Evolutionary conservation across 495 filamentous ascomycete genomes (phyloP), one percentile per base, ranked within the genome.

Genomic region (Extremus antarcticus): DNA sequence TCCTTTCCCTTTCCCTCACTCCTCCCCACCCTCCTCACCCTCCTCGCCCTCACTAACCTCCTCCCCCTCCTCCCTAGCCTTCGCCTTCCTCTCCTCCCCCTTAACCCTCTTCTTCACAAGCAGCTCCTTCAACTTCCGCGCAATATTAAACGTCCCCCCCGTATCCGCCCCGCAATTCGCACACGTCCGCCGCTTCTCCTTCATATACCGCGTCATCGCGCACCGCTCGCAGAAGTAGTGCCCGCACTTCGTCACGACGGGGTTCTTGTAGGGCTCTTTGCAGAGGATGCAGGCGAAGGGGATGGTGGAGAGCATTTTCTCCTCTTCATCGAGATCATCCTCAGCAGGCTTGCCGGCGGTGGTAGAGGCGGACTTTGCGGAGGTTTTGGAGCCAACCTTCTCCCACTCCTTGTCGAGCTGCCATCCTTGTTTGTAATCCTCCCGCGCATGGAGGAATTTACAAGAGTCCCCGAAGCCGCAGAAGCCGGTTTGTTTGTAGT

Each of bases 261-360:
- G 90, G 47, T 80, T 73, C 60, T 82, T 84, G 68, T 98, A 98
- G 9, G 82, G 70, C 41, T 80, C 80, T 63, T 81, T 81, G 74
- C 92, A 98, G 55, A 97, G 87, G 57, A 96, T 81, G 65, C 92
- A 98, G n/a, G 82, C 88, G 65, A 97, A 98, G 0, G 92, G 92
- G 25, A 97, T 95, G 54, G 81, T 85, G 66, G 94, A 86, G 25
- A 95, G 70, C 66, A 87, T 68, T 21, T 80, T 83, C 57, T 88
- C 86, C 55, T 92, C 87, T 1, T 82, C 80, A 17, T 83, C 85
- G 2, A 86, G 17, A 1, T 25, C 81, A 0, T 81, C 76, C 1
- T 76, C 75, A 4, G 73, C 75, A 1, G 77, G 77, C 55, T 46
- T 64, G 56, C 64, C 65, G 10, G 60, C 72, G 1, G 63, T 60